phyloP scores from a whole-genome alignment of 805 yeast species.

The Ogataea parapolymorpha region DNA sequence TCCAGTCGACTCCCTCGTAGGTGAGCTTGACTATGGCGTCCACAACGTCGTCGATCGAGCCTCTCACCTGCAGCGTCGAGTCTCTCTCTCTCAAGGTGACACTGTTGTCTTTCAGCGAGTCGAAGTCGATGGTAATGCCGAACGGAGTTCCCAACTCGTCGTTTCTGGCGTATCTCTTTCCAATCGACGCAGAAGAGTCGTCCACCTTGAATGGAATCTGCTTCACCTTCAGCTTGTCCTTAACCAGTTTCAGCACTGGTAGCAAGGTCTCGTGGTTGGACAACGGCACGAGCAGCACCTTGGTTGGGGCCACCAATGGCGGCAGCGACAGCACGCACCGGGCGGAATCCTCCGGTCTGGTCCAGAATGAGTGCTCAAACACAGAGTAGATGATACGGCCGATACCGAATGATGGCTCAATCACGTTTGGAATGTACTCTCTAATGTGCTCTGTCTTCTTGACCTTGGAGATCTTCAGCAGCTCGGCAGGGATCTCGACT shows the following conservation, averaged over 20 bases:
- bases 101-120: constrained; percentile 79
- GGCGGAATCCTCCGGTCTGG: constrained; percentile 83
- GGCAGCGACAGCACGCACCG: constrained; percentile 86
- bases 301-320: constrained; percentile 96
- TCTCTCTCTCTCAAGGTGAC: constrained; percentile 97
- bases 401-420: constrained; percentile 98
- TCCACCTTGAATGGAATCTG: constrained; percentile 95
- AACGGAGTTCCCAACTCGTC: constrained; percentile 99
- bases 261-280: constrained; percentile 77
- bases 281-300: constrained; percentile 92
- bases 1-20: constrained; percentile 75
- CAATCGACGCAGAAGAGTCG: constrained; percentile 95
- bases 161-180: constrained; percentile 96
- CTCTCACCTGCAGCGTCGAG: constrained; percentile 94
- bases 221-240: constrained; percentile 65
- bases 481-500: constrained; percentile 65
- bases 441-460: constrained; percentile 85
- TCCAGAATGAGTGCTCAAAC: constrained; percentile 94
- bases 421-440: constrained; percentile 94
- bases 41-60: constrained; percentile 66
- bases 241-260: constrained; percentile 69
- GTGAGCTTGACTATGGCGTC: constrained; percentile 74
- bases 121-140: constrained; percentile 96
- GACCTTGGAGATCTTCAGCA: constrained; percentile 73
- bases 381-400: constrained; percentile 94